These are phyloP conservation scores for Diutina siamensis DNA, from an alignment of 1,139 yeast species.

Conservation along the genomic window DNA sequence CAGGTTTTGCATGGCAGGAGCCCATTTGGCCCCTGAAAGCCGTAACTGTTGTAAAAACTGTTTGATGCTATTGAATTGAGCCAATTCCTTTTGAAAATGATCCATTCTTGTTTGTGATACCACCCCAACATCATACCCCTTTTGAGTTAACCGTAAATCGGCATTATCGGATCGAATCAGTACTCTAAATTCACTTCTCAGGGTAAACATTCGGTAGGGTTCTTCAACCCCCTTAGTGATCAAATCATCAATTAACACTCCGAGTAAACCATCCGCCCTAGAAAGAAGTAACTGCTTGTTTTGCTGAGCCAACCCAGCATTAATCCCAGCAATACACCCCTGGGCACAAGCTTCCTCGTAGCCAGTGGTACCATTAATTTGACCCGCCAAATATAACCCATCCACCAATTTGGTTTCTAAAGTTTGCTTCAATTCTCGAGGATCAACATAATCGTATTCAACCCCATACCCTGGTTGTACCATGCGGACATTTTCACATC, in stretches of 20 bases:
- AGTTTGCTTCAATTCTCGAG: constrained; percentile 69
- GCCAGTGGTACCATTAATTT: constrained; percentile 97
- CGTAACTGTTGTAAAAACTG: constrained; percentile 33
- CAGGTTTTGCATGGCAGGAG: constrained; percentile 19
- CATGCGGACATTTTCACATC: constrained; percentile 80
- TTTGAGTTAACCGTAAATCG: constrained; percentile 64
- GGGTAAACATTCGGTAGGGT: constrained; percentile 97
- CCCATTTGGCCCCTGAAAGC: constrained; percentile 55
- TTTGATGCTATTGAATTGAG: constrained; percentile 32
- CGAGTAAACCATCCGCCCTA: constrained; percentile 81
- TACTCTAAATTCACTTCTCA: constrained; percentile 86
- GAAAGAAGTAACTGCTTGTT: constrained; percentile 41
- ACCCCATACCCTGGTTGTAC: constrained; percentile 96
- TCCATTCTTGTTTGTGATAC: constrained; percentile 51
- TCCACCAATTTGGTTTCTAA: constrained; percentile 71
- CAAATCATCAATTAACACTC: constrained; percentile 87
- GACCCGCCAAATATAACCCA: constrained; percentile 89
- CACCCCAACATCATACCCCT: constrained; percentile 59
- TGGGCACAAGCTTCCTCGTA: constrained; percentile 98
- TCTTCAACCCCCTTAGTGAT: constrained; percentile 94
- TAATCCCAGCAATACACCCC: constrained; percentile 91
- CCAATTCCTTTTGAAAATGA: constrained; percentile 33
- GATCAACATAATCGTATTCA: constrained; percentile 93
- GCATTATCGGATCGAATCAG: constrained; percentile 92
- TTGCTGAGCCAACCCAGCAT: constrained; percentile 55